These are phyloP conservation scores for Linaria vulgaris DNA, from an alignment of 257 asterid species.

Conservation along the genomic window DNA sequence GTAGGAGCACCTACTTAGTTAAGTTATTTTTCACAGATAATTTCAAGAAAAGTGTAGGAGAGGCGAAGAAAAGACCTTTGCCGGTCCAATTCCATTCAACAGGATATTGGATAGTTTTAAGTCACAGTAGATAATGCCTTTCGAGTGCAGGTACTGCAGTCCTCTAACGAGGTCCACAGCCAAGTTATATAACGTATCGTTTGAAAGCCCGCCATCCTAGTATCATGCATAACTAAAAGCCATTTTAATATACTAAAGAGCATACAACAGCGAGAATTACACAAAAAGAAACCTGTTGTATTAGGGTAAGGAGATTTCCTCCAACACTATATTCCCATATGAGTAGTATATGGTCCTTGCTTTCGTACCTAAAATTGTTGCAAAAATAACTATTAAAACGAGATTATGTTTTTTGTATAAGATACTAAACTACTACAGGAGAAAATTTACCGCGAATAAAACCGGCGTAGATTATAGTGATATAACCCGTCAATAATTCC, in stretches of 20 bases:
- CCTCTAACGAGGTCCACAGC: conserved; percentile 80
- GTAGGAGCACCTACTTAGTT: conserved; percentile 23
- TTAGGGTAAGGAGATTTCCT: conserved; percentile 88
- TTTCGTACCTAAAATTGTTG: conserved; percentile 75
- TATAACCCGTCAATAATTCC: conserved; percentile 81
- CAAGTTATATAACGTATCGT: conserved; percentile 84
- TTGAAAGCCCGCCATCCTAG: conserved; percentile 93
- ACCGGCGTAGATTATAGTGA: conserved; percentile 78
- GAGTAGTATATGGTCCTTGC: conserved; percentile 96
- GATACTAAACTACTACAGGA: conserved; percentile 14
- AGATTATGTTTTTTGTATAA: conserved; percentile 14
- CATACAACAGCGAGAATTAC: conserved; percentile 2
- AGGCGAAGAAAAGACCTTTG: conserved; percentile 67
- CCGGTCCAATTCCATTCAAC: conserved; percentile 87
- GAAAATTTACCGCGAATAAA: conserved; percentile 72
- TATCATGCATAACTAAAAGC: conserved; percentile 21
- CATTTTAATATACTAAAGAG: conserved; percentile 6
- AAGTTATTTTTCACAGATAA: conserved; percentile 12
- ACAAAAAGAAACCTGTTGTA: conserved; percentile 74
- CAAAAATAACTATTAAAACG: conserved; percentile 10
- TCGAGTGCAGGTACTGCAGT: conserved; percentile 92
- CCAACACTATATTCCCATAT: conserved; percentile 98
- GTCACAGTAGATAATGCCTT: conserved; percentile 89
- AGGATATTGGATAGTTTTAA: conserved; percentile 91
- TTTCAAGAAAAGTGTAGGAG: conserved; percentile 17